Evolutionary conservation across 2,329 filamentous ascomycete species (phyloP).

Genomic region (Hypomyces perniciosus): DNA sequence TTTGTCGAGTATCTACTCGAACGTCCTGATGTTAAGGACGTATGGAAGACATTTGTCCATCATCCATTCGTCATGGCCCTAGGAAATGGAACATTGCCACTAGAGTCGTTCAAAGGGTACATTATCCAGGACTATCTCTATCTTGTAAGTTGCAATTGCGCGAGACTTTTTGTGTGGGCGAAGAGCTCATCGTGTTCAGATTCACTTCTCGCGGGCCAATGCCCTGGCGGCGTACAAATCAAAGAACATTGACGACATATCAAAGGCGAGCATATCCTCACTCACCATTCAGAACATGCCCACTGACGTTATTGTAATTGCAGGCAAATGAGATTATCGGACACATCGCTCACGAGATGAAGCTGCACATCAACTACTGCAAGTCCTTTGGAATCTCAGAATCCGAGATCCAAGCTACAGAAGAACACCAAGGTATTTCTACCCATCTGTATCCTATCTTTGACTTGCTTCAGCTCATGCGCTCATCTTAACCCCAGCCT

Average conservation of each 20-base stretch:
- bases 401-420: slow-evolving; percentile 63
- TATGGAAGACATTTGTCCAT: slow-evolving; percentile 72
- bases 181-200: slow-evolving; percentile 34
- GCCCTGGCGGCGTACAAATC: slow-evolving; percentile 82
- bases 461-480: background rate
- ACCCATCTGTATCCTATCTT: background rate
- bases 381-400: slow-evolving; percentile 69
- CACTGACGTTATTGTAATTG: background rate
- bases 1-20: slow-evolving; percentile 81
- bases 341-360: slow-evolving; percentile 74
- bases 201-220: slow-evolving; percentile 83
- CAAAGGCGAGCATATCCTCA: slow-evolving; percentile 46
- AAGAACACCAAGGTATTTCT: slow-evolving; percentile 64
- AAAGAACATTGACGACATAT: slow-evolving; percentile 65
- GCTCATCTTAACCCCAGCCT: slow-evolving; percentile 41
- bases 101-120: slow-evolving; percentile 79
- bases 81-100: slow-evolving; percentile 66
- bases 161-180: background rate
- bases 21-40: slow-evolving; percentile 62
- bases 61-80: slow-evolving; percentile 78
- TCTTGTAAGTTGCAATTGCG: slow-evolving; percentile 46
- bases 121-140: slow-evolving; percentile 91
- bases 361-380: slow-evolving; percentile 78
- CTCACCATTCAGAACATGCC: background rate
- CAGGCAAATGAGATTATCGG: slow-evolving; percentile 54